Evolutionary conservation across 495 filamentous ascomycete genomes (phyloP), one percentile per base, ranked within the genome.

Genomic region (Penicillium daleae): DNA sequence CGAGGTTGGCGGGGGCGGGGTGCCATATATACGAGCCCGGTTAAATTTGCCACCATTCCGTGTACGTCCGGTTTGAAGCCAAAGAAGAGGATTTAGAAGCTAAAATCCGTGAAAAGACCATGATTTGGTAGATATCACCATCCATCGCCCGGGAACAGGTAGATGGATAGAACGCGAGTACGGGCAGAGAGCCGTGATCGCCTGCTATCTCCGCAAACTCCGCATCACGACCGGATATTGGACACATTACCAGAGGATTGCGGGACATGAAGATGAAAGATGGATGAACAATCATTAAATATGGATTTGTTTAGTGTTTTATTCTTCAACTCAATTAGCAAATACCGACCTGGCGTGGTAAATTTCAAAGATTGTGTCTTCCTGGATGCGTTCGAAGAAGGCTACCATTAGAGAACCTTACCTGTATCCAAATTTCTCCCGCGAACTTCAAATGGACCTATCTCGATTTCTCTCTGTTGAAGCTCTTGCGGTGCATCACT

Each of bases 151-250:
- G n/a, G 7, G 24, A 46, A 22, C 8, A 46, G 42, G 42, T 22
- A 22, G 24, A 13, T 46, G 21, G 42, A 3, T 3, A 8, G 5
- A 12, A 46, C 21, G 3, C 4, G 5, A 5, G 19, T 5, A 46
- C n/a, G 19, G 42, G 12, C 8, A 46, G 9, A 1, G 8, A 46
- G 9, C 42, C 19, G 24, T 24, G 8, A 21, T 22, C 19, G 8
- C 24, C 42, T 46, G 9, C 21, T 46, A 46, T 46, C 42, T 10
- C 42, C 42, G 42, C 40, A 44, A 46, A 46, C 42, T 46, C 42
- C 42, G 42, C 40, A 21, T 12, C 9, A 6, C 35, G 4, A 3
- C 8, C 19, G 42, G 42, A 46, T 21, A 12, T 46, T 22, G 42
- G 42, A 4, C 6, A 3, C 10, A 22, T 9, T 7, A 9, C 42